These are phyloP conservation scores for Boletus sp. DNA, from an alignment of 768 basidiomycete species.

Conservation along the genomic window DNA sequence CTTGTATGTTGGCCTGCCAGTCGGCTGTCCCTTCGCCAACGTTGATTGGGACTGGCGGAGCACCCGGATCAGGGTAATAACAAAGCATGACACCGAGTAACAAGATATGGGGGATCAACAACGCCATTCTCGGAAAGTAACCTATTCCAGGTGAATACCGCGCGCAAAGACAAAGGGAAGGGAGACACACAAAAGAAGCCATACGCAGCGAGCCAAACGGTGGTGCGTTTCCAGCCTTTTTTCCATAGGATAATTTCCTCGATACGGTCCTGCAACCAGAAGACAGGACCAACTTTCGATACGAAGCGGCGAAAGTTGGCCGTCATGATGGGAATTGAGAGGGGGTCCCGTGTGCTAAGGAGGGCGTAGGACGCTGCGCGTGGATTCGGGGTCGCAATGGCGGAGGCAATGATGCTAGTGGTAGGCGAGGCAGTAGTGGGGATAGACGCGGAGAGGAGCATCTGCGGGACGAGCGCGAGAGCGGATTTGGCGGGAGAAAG, in stretches of 20 bases:
- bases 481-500: conserved; percentile 31
- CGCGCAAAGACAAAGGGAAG: not conserved
- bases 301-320: conserved; percentile 39
- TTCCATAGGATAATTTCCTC: conserved; percentile 56
- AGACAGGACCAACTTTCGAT: conserved; percentile 69
- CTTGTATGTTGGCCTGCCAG: conserved; percentile 86
- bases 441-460: conserved; percentile 30
- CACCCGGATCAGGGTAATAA: conserved; percentile 47
- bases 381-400: too few species aligned
- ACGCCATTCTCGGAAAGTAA: conserved; percentile 67
- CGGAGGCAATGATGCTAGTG: conserved; percentile 8
- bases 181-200: conserved; percentile 69
- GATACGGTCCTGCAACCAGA: conserved; percentile 86
- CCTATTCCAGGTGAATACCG: conserved; percentile 40
- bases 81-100: conserved; percentile 65
- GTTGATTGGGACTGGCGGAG: conserved; percentile 35
- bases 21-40: conserved; percentile 63
- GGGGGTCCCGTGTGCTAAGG: too few species aligned
- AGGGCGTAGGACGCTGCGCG: too few species aligned
- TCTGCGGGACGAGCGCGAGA: conserved; percentile 38
- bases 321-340: conserved; percentile 74
- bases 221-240: conserved; percentile 62
- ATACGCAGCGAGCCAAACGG: conserved; percentile 72
- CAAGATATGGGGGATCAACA: conserved; percentile 64
- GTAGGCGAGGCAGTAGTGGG: conserved; percentile 17